Evolutionary conservation across 2,329 filamentous ascomycete genomes (phyloP).

Genomic region (Zymoseptoria ardabiliae): DNA sequence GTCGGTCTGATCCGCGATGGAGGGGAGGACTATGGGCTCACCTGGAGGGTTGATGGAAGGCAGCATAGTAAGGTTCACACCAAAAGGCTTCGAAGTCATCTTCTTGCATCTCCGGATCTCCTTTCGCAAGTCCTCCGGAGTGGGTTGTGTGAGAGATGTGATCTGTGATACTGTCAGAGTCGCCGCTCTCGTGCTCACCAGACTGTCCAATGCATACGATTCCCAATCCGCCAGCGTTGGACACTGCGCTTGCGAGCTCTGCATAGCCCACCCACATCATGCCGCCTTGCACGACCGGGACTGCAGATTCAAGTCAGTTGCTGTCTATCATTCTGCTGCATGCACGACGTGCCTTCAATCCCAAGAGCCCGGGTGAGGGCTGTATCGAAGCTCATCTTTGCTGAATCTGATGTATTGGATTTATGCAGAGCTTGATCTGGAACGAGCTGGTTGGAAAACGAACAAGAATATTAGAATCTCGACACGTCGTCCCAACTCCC

Average conservation of each 20-base stretch:
- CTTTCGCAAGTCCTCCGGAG: constrained; percentile 79
- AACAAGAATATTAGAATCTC: too few species aligned
- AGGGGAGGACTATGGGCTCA: not conserved
- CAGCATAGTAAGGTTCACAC: constrained; percentile 87
- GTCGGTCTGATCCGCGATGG: not conserved
- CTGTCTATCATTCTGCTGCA: constrained; percentile 25
- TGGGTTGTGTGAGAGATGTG: constrained; percentile 83
- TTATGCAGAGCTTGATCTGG: too few species aligned
- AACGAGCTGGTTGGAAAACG: too few species aligned
- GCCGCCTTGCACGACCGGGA: constrained; percentile 74
- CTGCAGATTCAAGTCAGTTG: constrained; percentile 34
- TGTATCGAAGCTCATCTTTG: constrained; percentile 54
- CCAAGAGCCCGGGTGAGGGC: constrained; percentile 53
- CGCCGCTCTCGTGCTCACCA: not conserved
- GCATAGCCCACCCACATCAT: constrained; percentile 82
- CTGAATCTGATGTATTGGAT: not conserved
- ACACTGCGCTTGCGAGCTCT: constrained; percentile 64
- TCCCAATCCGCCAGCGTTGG: constrained; percentile 69
- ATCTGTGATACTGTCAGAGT: constrained; percentile 29
- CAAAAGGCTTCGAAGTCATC: constrained; percentile 74
- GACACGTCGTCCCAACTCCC: not conserved
- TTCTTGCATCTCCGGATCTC: constrained; percentile 80
- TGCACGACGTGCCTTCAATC: constrained; percentile 36
- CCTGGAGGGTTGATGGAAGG: constrained; percentile 72
- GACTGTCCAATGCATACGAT: constrained; percentile 39